These are phyloP conservation scores for Colletotrichum cordylinicola DNA, from an alignment of 2,329 filamentous ascomycete genomes.

Conservation along the genomic window DNA sequence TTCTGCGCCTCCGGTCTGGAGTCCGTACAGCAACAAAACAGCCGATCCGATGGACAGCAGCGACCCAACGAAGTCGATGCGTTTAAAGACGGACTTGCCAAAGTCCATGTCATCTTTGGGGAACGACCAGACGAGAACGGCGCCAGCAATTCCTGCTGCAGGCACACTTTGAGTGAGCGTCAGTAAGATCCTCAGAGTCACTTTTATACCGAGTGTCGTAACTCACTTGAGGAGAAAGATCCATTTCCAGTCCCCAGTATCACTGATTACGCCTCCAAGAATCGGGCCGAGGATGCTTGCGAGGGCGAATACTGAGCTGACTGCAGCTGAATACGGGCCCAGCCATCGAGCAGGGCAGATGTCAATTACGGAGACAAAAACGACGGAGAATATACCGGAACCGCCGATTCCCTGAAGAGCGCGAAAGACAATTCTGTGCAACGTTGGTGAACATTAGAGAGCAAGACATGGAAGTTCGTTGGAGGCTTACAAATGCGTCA, in stretches of 20 bases:
- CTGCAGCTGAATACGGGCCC: constrained; percentile 17
- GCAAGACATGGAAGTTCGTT: rapidly evolving
- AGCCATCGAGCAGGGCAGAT: background rate
- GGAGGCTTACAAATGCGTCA: background rate
- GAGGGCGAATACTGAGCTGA: constrained; percentile 43
- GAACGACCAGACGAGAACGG: background rate
- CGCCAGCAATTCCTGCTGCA: background rate
- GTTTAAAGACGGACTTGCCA: background rate
- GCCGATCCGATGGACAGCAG: background rate
- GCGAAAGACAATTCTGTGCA: constrained; percentile 41
- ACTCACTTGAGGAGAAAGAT: background rate
- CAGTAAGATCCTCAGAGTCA: background rate
- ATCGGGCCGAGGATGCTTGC: constrained; percentile 46
- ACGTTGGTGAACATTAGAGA: rapidly evolving
- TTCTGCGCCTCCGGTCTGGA: background rate
- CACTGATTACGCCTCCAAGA: constrained; percentile 39
- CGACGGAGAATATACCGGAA: background rate
- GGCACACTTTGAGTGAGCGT: background rate
- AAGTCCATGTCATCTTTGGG: background rate
- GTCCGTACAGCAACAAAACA: background rate
- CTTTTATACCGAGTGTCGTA: background rate
- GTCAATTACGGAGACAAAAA: background rate
- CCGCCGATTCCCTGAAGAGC: constrained; percentile 46
- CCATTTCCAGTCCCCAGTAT: background rate
- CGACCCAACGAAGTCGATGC: background rate